Evolutionary conservation across 2,329 filamentous ascomycete genomes (phyloP), one percentile per base, ranked within the genome.

Genomic region (Trichoderma breve): DNA sequence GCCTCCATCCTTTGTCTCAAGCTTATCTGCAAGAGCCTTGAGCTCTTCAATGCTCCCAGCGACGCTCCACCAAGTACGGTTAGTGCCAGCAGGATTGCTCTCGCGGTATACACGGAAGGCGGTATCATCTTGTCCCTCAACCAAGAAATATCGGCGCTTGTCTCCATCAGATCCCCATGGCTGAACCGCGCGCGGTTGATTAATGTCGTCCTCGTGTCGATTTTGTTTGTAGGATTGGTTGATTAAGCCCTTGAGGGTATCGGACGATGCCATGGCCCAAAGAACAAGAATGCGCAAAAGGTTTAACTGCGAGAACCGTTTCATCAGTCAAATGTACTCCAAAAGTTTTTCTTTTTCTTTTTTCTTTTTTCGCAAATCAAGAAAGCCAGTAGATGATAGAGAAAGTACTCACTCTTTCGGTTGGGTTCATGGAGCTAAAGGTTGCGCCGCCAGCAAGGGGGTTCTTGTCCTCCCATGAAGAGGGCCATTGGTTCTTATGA

Each of bases 61-160:
- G 55, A 98, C 91, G 78, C 92, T 98, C 88, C 93, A 94, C 96
- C 96, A 99, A 28, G 93, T 94, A 73, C 90, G 83, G 73, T 91
- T 91, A 60, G 92, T 88, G 36, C 91, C 87, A 6, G 90, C 90
- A 14, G 93, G 92, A 78, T 97, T 97, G 82, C 93, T 95, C 82
- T 99, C 96, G 68, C 96, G 89, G 81, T 99, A 99, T 58, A 99
- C 89, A 74, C 96, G 90, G 81, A 99, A 99, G 74, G 92, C 89
- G 4, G 95, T 98, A 81, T 99, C 95, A 77, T 98, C 95, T 76
- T 93, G 89, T 14, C 96, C 96, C 82, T 99, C 96, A 74, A 99
- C 89, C 62, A 99, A 86, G 84, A 92, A 99, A 82, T 98, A 99
- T 73, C 94, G 91, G 71, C 96, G 91, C 84, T 96, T 97, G 77